Evolutionary conservation across 148 eudicot genomes (phyloP).

Genomic region (Cornus kousa): DNA sequence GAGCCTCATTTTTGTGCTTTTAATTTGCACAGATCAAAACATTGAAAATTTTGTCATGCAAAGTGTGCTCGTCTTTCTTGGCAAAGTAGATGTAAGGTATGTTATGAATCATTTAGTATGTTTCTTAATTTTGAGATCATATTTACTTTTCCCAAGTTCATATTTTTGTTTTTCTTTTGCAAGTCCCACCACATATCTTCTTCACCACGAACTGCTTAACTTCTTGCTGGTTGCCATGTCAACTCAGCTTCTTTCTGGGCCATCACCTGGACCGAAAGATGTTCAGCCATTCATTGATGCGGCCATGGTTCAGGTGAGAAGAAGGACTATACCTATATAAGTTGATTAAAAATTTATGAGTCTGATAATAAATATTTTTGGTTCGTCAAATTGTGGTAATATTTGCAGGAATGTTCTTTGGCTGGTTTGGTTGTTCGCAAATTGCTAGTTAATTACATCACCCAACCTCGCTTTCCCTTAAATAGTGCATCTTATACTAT

Average conservation of each 20-base stretch:
- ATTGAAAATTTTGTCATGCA: constrained; percentile 53
- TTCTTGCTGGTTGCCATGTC: constrained; percentile 86
- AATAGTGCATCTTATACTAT: constrained; percentile 44
- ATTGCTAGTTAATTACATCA: constrained; percentile 72
- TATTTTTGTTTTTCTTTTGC: constrained; percentile 28
- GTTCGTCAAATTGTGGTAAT: constrained; percentile 7
- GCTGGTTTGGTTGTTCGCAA: constrained; percentile 61
- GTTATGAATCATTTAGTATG: constrained; percentile 10
- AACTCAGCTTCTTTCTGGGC: constrained; percentile 86
- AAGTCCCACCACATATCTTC: constrained; percentile 67
- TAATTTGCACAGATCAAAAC: constrained; percentile 48
- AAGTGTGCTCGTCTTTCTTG: constrained; percentile 61
- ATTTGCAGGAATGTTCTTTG: constrained; percentile 65
- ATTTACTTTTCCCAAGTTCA: constrained; percentile 20
- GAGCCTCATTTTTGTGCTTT: not conserved
- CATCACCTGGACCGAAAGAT: constrained; percentile 80
- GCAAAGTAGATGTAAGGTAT: constrained; percentile 83
- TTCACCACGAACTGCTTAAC: constrained; percentile 82
- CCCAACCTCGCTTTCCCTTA: constrained; percentile 41
- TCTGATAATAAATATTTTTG: constrained; percentile 6
- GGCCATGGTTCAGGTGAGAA: constrained; percentile 72
- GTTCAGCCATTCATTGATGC: constrained; percentile 75
- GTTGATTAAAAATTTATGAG: constrained; percentile 1
- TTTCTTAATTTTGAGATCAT: not conserved
- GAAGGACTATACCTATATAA: not conserved